Evolutionary conservation across 345 rosid species (phyloP), one percentile per base, ranked within the genome.

Genomic region (Populus euphratica): DNA sequence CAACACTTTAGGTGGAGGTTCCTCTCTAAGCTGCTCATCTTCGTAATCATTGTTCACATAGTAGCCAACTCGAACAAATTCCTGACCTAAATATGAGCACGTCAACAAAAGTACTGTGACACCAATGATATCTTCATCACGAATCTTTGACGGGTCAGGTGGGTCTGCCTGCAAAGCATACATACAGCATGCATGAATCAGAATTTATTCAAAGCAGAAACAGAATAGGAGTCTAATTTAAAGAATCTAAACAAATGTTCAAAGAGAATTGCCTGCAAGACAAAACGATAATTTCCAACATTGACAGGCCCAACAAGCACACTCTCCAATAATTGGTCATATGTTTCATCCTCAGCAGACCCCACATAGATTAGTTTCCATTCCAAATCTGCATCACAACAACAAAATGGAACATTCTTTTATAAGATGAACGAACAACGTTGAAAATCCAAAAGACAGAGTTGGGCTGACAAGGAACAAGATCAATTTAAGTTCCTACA

Each of bases 361-460:
- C 98, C 98, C 10, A 94, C 97, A n/a, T 94, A 94, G 63, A 88
- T 90, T 43, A 94, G 97, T 82, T 94, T 94, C 97, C 98, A 94
- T 72, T 94, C 98, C 79, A 94, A 76, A 90, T 94, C 97, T 93
- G 88, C 83, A 80, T 31, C 18, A 14, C 8, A 56, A 39, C 36
- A 21, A 69, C 33, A 68, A 41, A 54, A 67, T 18, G n/a, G 23
- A 52, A 52, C 59, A 7, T 52, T 52, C 59, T 52, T 52, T 20
- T 52, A 52, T 52, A 52, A 52, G 59, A 47, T 47, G 16, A 18
- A 50, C 7, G 10, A 61, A 61, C 20, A 38, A 3, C 1, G n/a
- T 11, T 59, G 29, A 41, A 8, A 14, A 43, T 16, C 47, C 61
- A 29, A 8, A 10, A 59, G 36, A 38, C 6, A 59, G 56, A 59